phyloP scores from a whole-genome alignment of 352 stramenopile species.

The Phytopythium montanum region DNA sequence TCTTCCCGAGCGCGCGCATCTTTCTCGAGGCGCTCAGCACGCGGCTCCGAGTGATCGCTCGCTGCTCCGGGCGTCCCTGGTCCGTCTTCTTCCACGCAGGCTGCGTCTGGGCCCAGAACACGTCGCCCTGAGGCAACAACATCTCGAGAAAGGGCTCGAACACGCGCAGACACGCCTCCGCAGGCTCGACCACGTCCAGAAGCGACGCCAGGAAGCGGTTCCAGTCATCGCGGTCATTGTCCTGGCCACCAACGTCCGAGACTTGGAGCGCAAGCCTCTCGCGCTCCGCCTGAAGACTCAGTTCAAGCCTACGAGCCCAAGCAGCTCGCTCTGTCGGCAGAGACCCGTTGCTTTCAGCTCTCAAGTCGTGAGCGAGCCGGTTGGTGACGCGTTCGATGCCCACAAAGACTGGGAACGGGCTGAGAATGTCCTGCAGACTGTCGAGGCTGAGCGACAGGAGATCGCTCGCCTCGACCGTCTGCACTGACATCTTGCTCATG shows the following conservation, averaged over 20 bases:
- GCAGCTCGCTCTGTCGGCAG: constrained; percentile 12
- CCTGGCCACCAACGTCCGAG: background rate
- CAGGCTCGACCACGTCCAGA: constrained; percentile 10
- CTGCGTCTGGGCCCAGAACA: constrained; percentile 9
- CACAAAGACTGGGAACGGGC: constrained; percentile 15
- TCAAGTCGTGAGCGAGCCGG: constrained; percentile 10
- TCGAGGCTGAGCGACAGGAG: constrained; percentile 39
- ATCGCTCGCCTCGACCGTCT: constrained; percentile 45
- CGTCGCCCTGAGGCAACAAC: constrained; percentile 16
- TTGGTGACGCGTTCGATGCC: constrained; percentile 12
- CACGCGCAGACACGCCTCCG: constrained; percentile 13
- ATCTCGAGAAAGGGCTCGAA: constrained; percentile 18
- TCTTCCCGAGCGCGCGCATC: background rate
- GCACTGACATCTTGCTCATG: constrained; percentile 38
- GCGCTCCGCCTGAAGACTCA: constrained; percentile 12
- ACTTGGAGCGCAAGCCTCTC: constrained; percentile 10
- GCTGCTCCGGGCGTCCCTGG: background rate
- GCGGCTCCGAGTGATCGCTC: background rate
- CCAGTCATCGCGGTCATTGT: constrained; percentile 9
- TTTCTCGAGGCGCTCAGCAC: background rate
- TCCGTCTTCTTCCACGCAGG: background rate
- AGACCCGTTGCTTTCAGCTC: constrained; percentile 3
- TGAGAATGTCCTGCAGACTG: constrained; percentile 11
- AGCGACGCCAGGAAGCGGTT: constrained; percentile 10
- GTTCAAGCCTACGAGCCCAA: constrained; percentile 14